Evolutionary conservation across 495 filamentous ascomycete genomes (phyloP).

Genomic region (Hyaloscypha hepaticicola): DNA sequence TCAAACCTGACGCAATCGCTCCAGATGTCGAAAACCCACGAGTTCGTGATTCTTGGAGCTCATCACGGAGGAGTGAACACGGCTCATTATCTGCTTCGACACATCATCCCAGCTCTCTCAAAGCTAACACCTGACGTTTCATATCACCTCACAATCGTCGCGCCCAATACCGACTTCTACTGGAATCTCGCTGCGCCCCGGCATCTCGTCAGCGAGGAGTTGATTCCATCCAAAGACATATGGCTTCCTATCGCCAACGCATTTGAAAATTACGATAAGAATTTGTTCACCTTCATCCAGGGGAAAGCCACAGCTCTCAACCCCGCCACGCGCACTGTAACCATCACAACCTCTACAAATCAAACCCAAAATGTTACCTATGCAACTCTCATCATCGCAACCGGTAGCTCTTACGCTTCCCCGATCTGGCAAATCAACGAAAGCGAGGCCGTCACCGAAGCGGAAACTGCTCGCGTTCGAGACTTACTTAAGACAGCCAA

Average conservation of each 20-base stretch:
- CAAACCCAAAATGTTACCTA: constrained; percentile 40
- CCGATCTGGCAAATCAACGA: constrained; percentile 2
- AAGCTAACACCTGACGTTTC: constrained; percentile 15
- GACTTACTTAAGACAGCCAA: constrained; percentile 42
- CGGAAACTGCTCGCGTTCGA: constrained; percentile 31
- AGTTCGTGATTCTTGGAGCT: constrained; percentile 50
- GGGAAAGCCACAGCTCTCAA: constrained; percentile 42
- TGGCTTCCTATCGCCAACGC: constrained; percentile 33
- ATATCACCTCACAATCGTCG: constrained; percentile 43
- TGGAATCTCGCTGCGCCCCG: constrained; percentile 44
- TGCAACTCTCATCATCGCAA: constrained; percentile 37
- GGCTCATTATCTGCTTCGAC: constrained; percentile 52
- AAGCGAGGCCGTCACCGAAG: background rate
- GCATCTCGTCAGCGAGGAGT: constrained; percentile 34
- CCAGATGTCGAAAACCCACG: constrained; percentile 24
- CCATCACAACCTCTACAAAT: constrained; percentile 38
- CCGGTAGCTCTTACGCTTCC: constrained; percentile 44
- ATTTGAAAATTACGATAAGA: constrained; percentile 36
- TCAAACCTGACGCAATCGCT: background rate
- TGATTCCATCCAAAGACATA: constrained; percentile 37
- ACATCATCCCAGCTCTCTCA: constrained; percentile 41
- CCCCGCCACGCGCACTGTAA: background rate
- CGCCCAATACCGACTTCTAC: constrained; percentile 41
- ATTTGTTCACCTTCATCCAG: constrained; percentile 49
- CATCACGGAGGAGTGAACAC: constrained; percentile 48